Conservation (phyloP, 2,329 filamentous ascomycete genomes). For the Fusarium floridanum region DNA sequence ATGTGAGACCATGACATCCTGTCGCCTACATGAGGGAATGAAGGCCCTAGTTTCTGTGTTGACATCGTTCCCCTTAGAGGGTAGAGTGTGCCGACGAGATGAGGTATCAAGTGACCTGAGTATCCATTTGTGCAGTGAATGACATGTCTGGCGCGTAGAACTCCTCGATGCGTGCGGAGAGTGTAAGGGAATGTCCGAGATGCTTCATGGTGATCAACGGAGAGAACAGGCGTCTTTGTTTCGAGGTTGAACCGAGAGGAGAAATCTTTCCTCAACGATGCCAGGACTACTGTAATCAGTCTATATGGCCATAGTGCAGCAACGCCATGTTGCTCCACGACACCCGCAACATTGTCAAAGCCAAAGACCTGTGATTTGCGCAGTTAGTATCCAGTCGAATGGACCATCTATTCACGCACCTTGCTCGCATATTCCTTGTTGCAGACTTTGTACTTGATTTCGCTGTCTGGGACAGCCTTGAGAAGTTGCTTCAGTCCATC, state of each 20-base stretch:
- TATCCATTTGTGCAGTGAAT: conserved; percentile 70
- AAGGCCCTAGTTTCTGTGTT: conserved; percentile 55
- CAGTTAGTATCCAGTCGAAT: accelerated
- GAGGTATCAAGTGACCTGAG: conserved; percentile 62
- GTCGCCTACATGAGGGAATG: conserved; percentile 45
- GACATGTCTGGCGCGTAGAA: conserved; percentile 59
- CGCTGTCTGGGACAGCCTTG: conserved; percentile 17
- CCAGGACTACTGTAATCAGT: conserved; percentile 58
- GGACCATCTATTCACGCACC: conserved; percentile 27
- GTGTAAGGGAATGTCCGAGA: conserved; percentile 50
- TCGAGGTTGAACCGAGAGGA: conserved; percentile 51
- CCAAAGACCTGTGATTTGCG: conserved; percentile 2
- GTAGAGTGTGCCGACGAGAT: conserved; percentile 58
- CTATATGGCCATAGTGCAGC: conserved; percentile 64
- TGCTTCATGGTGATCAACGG: conserved; percentile 38
- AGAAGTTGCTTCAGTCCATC: conserved; percentile 11
- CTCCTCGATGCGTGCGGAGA: conserved; percentile 60
- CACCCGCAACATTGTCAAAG: conserved; percentile 34
- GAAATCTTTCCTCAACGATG: conserved; percentile 50
- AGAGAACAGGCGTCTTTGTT: conserved; percentile 51
- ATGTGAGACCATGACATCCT: conserved; percentile 62
- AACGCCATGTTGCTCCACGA: conserved; percentile 55
- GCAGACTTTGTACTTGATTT: conserved; percentile 25
- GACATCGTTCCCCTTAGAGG: conserved; percentile 62
- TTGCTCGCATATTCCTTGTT: background rate